Evolutionary conservation across 2,329 filamentous ascomycete species (phyloP), one percentile per base, ranked within the genome.

Genomic region (Aspergillus sojae): DNA sequence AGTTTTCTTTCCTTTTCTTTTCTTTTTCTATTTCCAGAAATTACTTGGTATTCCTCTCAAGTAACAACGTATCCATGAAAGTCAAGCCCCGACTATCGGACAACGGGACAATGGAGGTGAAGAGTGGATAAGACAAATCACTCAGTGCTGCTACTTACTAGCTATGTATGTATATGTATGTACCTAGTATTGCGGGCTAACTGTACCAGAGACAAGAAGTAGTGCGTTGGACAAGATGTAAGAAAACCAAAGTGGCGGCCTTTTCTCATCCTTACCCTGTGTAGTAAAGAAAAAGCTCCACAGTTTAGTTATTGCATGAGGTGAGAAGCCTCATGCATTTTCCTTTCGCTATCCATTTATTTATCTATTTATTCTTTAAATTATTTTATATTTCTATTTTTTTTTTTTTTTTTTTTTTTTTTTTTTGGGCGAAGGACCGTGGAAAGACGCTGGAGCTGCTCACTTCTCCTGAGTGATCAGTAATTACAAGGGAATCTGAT

Each of bases 391-490:
- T 10, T 23, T 21, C 4, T 34, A 23, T 34, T 54, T 10, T 11
- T 1, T 30, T 28, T 11, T 23, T 23, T 2, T 39, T 39, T 48
- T 55, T 39, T 28, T 48, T 55, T 39, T 39, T 48, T 53, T 39
- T 39, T 48, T 55, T 39, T 39, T 48, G 53, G 19, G 30, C 57
- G 58, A 61, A 62, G 64, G 64, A 68, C 70, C 66, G 66, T 63
- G 65, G 71, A 36, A 36, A 32, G 28, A 32, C 7, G 7, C 16
- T 30, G 28, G 7, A 28, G 46, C n/a, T 43, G 7, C 43, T 23
- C 19, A 45, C 23, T 30, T 32, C 48, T 52, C 28, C 28, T 52
- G n/a, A 32, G 48, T 21, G 9, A 30, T 52, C 26, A 19, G 28
- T 52, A n/a, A 52, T 52, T 34, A 32, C 46, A 48, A 23, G 45